Base-by-base conservation (phyloP, 768 basidiomycete genomes). In the Tulasnella sp. region DNA sequence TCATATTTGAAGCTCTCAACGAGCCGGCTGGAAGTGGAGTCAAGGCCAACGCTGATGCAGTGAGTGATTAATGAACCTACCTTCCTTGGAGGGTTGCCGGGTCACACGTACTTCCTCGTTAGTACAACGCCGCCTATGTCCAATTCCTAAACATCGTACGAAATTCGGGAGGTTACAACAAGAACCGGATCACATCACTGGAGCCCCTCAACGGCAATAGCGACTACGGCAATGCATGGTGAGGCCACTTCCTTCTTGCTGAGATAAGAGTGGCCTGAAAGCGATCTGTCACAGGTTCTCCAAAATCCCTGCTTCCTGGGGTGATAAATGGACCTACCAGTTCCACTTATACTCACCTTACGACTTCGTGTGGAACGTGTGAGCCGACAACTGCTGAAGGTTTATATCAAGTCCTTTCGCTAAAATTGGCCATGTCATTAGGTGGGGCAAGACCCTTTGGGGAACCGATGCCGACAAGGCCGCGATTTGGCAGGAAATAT, bases 121-220 rank as follows among this genome's bases (percentile, higher is more conserved):
- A 74, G 73, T 74, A 74, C 44, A 74, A 74, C 44, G 14, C 44
- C 44, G 14, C 44, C 73, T 18, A 74, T 34, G 11, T 46, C 12
- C 37, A 46, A 74, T 74, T 74, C 73, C 73, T 16, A 41, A 74
- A 74, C 73, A 74, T 74, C 34, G 73, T 74, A 1, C 73, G 73
- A 41, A 74, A 74, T 46, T 74, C 73, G 4, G 73, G 73, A 41
- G 73, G 73, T 37, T 74, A 74, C 73, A 74, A 74, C 44, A 46
- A 41, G 40, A 74, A 74, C 37, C 18, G 73, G 11, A 74, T 74
- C 44, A 74, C 73, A 9, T 74, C 73, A 8, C 44, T 74, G 8
- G 24, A 41, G 44, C 44, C 73, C 34, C 28, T 74, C 8, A 41
- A 74, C 24, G 44, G 40, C 37, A 74, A 46, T 24, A 74, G 37